Percentiles rank a stretch among this genome's conserved stretches.
These are phyloP conservation scores for Fusarium ramigenum DNA, from an alignment of 2,329 filamentous ascomycete genomes.

Conservation along the genomic window DNA sequence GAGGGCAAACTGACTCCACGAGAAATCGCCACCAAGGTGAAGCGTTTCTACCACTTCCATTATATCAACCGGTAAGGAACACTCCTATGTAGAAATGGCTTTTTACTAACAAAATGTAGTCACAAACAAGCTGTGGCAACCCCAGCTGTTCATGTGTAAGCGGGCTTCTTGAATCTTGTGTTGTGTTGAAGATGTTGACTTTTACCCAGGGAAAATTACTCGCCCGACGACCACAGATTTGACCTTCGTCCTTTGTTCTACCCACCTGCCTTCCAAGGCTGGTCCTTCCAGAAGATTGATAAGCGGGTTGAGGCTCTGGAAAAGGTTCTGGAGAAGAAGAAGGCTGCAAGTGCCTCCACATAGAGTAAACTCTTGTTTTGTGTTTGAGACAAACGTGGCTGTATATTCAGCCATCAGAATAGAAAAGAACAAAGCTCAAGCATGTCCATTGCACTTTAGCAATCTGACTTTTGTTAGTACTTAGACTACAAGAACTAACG, in stretches of 20 bases:
- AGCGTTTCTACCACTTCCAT: constrained; percentile 50
- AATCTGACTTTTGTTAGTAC: neutral
- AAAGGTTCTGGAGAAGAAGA: constrained; percentile 28
- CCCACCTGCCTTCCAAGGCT: constrained; percentile 47
- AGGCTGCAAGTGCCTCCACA: neutral
- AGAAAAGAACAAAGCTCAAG: neutral
- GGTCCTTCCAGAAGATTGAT: constrained; percentile 54
- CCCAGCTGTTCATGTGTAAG: constrained; percentile 14
- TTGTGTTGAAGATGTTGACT: neutral
- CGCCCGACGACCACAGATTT: constrained; percentile 44
- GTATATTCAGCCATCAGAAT: neutral
- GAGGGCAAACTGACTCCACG: constrained; percentile 49
- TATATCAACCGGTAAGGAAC: constrained; percentile 5
- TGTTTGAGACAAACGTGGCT: too few relatives aligned
- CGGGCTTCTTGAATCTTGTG: neutral
- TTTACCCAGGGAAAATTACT: constrained; percentile 18
- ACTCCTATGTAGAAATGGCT: neutral
- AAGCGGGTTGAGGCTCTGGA: constrained; percentile 48
- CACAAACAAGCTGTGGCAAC: constrained; percentile 26
- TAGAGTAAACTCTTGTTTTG: neutral
- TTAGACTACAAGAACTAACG: neutral
- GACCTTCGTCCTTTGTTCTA: constrained; percentile 43
- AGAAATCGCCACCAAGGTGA: constrained; percentile 44
- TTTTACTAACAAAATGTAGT: neutral
- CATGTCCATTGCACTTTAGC: neutral